These are phyloP conservation scores for Aspergillus funiculosus DNA, from an alignment of 495 filamentous ascomycete genomes.

Conservation along the genomic window DNA sequence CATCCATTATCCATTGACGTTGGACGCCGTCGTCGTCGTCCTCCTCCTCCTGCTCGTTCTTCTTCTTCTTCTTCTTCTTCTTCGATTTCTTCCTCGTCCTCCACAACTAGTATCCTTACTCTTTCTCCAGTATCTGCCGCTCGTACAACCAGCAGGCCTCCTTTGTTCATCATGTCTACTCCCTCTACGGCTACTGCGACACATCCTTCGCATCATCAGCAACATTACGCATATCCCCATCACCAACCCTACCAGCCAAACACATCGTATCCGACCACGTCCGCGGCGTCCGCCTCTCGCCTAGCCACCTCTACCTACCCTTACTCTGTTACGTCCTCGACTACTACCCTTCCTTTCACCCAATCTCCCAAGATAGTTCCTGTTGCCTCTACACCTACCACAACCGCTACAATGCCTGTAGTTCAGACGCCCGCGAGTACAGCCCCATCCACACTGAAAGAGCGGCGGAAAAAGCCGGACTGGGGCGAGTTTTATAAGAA, in stretches of 20 bases:
- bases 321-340: constrained; percentile 42
- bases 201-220: constrained; percentile 60
- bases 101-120: constrained; percentile 48
- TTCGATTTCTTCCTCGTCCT: constrained; percentile 3
- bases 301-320: constrained; percentile 45
- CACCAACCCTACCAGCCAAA: constrained; percentile 55
- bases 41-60: constrained; percentile 53
- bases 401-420: constrained; percentile 25
- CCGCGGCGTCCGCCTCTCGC: constrained; percentile 47
- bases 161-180: constrained; percentile 64
- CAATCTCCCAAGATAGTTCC: constrained; percentile 34
- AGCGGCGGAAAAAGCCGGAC: constrained; percentile 61
- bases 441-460: constrained; percentile 45
- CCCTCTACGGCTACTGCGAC: constrained; percentile 77
- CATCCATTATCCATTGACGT: constrained; percentile 11
- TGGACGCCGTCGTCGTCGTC: constrained; percentile 9
- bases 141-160: constrained; percentile 32
- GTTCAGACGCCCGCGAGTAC: constrained; percentile 24
- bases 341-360: constrained; percentile 35
- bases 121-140: constrained; percentile 59
- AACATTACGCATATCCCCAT: constrained; percentile 63
- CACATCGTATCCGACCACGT: constrained; percentile 48
- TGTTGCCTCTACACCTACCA: constrained; percentile 32
- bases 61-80: too few species aligned
- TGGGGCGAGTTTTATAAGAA: constrained; percentile 92